These are phyloP conservation scores for Cryptococcus sp. DNA, from an alignment of 1,284 basidiomycete species.

Conservation along the genomic window DNA sequence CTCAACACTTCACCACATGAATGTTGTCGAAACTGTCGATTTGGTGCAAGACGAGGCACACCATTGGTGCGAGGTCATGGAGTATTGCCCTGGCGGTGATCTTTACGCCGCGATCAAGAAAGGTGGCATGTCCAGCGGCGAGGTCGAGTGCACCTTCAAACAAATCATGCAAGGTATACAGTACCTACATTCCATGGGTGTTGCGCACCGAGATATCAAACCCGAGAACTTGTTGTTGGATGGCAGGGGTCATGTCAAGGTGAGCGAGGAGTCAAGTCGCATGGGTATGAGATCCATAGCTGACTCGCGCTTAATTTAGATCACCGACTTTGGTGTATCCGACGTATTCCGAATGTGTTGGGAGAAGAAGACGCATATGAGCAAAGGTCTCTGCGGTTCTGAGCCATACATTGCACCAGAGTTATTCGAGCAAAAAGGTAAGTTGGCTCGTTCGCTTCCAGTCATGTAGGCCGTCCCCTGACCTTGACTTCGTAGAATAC, in stretches of 20 bases:
- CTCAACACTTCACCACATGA: constrained; percentile 92
- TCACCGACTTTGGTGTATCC: constrained; percentile 97
- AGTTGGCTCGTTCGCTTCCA: constrained; percentile 50
- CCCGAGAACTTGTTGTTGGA: constrained; percentile 97
- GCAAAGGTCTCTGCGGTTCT: constrained; percentile 92
- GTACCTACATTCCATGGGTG: constrained; percentile 35
- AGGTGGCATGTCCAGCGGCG: constrained; percentile 88
- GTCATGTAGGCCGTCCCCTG: neutral
- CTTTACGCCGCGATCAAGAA: constrained; percentile 97
- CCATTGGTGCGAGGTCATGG: constrained; percentile 99
- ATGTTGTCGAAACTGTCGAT: constrained; percentile 98
- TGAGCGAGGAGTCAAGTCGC: constrained; percentile 21
- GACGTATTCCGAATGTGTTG: constrained; percentile 98
- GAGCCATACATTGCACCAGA: constrained; percentile 99
- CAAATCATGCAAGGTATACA: constrained; percentile 69
- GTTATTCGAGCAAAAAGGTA: constrained; percentile 93
- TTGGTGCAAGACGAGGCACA: constrained; percentile 94
- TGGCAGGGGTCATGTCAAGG: constrained; percentile 87
- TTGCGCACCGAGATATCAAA: constrained; percentile 91
- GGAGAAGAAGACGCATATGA: constrained; percentile 96
- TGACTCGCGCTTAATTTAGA: constrained; percentile 54
- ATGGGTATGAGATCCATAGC: neutral
- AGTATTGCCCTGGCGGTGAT: constrained; percentile 96
- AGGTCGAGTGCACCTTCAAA: constrained; percentile 98
- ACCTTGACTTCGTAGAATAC: constrained; percentile 67